Percentiles rank a stretch among this genome's conserved stretches.
Conservation (phyloP, 148 eudicot genomes). For the Pouteria glomerata region DNA sequence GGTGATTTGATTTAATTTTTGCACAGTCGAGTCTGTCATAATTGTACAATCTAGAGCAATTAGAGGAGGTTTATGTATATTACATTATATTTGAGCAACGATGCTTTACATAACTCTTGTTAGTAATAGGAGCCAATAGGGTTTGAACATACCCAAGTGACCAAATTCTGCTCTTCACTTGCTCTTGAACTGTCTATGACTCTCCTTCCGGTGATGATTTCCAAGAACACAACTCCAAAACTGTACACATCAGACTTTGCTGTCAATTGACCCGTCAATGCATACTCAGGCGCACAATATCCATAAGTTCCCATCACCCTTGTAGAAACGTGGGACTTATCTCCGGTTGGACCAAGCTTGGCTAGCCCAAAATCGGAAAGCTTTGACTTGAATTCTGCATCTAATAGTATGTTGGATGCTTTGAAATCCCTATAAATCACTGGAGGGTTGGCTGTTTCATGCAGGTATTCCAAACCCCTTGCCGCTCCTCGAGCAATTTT, state of each 20-base stretch:
- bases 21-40: no score
- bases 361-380: conserved; percentile 93
- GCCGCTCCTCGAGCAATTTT: conserved; percentile 78
- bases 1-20: no score
- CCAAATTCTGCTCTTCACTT: conserved; percentile 64
- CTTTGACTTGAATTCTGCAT: conserved; percentile 51
- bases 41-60: no score
- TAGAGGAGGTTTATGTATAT: no score
- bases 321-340: conserved; percentile 51
- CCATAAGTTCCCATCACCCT: conserved; percentile 92
- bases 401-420: conserved; percentile 72
- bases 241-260: conserved; percentile 81
- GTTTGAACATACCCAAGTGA: conserved; percentile 54
- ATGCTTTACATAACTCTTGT: background rate
- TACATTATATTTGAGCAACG: no score
- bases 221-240: conserved; percentile 86
- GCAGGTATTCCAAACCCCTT: conserved; percentile 72
- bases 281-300: conserved; percentile 88
- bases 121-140: background rate
- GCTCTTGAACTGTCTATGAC: conserved; percentile 63
- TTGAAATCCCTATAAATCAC: conserved; percentile 82
- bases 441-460: conserved; percentile 72
- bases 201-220: conserved; percentile 75
- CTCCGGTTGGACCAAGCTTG: conserved; percentile 68
- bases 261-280: conserved; percentile 63